Evolutionary conservation across 352 stramenopile species (phyloP).

Genomic region (Globisporangium sylvaticum): DNA sequence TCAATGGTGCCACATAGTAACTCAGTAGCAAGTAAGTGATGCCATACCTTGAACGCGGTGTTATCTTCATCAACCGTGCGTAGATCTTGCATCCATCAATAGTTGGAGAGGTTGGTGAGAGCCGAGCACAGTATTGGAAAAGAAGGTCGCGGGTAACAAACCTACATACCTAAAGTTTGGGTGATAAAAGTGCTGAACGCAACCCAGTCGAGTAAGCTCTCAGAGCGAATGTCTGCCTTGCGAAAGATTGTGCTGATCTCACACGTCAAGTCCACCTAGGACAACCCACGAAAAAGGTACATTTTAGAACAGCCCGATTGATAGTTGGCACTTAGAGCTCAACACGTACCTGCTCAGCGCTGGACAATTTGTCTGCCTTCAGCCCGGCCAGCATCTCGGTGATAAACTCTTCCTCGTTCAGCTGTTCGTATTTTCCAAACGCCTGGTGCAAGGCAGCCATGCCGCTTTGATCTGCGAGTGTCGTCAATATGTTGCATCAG

Average conservation of each 20-base stretch:
- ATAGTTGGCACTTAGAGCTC: neutral
- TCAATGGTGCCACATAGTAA: neutral
- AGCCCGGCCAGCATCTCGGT: slow-evolving; percentile 29
- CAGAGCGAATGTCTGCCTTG: slow-evolving; percentile 33
- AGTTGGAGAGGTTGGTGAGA: neutral
- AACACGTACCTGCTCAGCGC: slow-evolving; percentile 24
- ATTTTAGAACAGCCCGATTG: neutral
- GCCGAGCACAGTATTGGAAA: neutral
- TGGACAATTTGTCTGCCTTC: slow-evolving; percentile 14
- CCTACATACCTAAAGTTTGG: slow-evolving; percentile 28
- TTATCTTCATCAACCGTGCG: slow-evolving; percentile 8
- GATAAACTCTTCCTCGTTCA: slow-evolving; percentile 47
- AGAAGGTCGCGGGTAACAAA: neutral
- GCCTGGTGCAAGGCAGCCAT: slow-evolving; percentile 32
- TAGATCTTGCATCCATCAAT: neutral
- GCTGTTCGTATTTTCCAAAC: slow-evolving; percentile 27
- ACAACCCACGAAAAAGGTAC: neutral
- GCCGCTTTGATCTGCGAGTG: slow-evolving; percentile 29
- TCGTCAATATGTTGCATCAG: neutral
- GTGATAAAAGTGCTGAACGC: slow-evolving; percentile 47
- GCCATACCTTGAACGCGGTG: slow-evolving; percentile 6
- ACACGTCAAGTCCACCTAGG: slow-evolving; percentile 29
- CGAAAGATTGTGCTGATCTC: slow-evolving; percentile 37
- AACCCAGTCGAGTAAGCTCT: slow-evolving; percentile 32
- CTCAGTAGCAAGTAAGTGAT: no score